Evolutionary conservation across 2,329 filamentous ascomycete species (phyloP), one percentile per base, ranked within the genome.

Genomic region (Talaromyces piceae): DNA sequence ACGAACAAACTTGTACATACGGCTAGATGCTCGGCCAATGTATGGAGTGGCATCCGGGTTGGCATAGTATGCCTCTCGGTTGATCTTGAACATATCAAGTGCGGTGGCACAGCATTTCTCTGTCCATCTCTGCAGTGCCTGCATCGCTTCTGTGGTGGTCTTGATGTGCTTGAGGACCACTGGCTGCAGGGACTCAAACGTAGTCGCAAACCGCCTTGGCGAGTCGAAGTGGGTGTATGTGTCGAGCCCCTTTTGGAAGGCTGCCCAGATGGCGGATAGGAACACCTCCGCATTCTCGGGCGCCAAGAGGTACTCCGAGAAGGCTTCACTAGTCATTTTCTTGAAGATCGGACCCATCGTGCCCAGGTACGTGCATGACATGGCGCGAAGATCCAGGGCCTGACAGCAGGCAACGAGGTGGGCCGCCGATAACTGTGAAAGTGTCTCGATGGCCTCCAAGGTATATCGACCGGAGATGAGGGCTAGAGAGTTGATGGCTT

Each of bases 401-500:
- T 39, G 33, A 18, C 33, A 39, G 33, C 33, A 39, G 33, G 33
- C 33, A 39, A 39, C 33, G 33, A 39, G 33, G 33, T 39, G 8
- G 33, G 33, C 33, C n/a, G 33, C 33, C n/a, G 33, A 39, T 39
- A 39, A 39, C 11, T 39, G 33, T 39, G 33, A 26, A 45, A 45
- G 41, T 18, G 22, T 27, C 22, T 45, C 3, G 22, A 45, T 16
- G 8, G 41, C 41, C 22, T 45, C 22, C 41, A 45, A 27, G 41
- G 41, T 45, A 45, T 45, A 45, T 18, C 43, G 43, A 5, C 43
- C 43, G 43, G 43, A 46, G 11, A 46, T 23, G n/a, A 45, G 43
- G 43, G 43, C 43, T n/a, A 45, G 43, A 0, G 80, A 84, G 59
- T 87, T 87, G 54, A 87, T 69, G 0, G 75, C 71, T 61, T 87